phyloP scores from a whole-genome alignment of 306 rosid species.

The Elaeagnus macrophylla region DNA sequence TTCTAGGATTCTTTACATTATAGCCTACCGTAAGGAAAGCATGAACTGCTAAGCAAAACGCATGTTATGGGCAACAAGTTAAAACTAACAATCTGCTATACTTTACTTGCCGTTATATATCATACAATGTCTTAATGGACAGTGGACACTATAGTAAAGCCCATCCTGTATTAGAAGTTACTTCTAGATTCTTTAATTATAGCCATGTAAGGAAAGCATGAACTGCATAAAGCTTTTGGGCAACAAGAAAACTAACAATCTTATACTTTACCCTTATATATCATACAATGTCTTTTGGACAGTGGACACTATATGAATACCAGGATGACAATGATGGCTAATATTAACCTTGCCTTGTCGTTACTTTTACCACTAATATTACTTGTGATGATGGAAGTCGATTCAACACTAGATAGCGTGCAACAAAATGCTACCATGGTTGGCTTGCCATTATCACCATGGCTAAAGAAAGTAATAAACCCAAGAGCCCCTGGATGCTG shows the following conservation, averaged over 20 bases:
- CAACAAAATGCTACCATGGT: slow-evolving; percentile 4
- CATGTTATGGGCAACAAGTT: too few relatives aligned
- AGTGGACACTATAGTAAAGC: too few relatives aligned
- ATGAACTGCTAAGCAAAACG: too few relatives aligned
- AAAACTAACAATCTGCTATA: too few relatives aligned
- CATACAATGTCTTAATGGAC: too few relatives aligned
- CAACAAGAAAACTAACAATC: background rate
- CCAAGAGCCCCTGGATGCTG: slow-evolving; percentile 30
- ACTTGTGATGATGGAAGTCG: slow-evolving; percentile 8
- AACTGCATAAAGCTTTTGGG: background rate
- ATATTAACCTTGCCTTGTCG: slow-evolving; percentile 2
- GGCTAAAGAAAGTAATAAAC: slow-evolving; percentile 23
- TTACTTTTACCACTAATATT: slow-evolving; percentile 8
- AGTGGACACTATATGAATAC: slow-evolving; percentile 4
- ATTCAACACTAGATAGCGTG: background rate
- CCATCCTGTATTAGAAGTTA: background rate
- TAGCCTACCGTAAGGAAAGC: too few relatives aligned
- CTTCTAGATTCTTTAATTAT: slow-evolving; percentile 1
- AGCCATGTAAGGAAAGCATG: slow-evolving; percentile 33
- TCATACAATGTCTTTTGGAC: background rate
- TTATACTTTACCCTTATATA: background rate
- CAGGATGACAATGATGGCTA: slow-evolving; percentile 1
- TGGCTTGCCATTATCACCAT: slow-evolving; percentile 22
- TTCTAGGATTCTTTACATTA: too few relatives aligned
- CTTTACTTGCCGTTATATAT: too few relatives aligned